Evolutionary conservation across 257 asterid species (phyloP).

Genomic region (Nicotiana sylvestris): DNA sequence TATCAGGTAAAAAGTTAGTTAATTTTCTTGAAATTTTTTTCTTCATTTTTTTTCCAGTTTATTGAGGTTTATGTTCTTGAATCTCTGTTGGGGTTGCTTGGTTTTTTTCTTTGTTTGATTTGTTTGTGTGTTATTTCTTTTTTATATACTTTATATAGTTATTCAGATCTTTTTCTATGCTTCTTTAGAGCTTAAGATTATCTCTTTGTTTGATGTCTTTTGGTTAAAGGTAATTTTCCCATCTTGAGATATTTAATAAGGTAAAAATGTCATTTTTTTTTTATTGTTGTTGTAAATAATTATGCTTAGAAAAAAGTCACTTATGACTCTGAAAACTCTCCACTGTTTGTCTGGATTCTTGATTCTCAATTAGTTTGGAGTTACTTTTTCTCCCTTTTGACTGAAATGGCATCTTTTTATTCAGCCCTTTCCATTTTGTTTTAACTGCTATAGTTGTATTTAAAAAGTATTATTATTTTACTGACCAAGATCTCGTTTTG

Average conservation of each 20-base stretch:
- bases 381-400: constrained; percentile 17
- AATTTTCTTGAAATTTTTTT: constrained; percentile 8
- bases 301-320: constrained; percentile 1
- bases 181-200: not conserved
- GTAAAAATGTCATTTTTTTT: not conserved
- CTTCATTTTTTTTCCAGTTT: not conserved
- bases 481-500: constrained; percentile 19
- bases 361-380: constrained; percentile 33
- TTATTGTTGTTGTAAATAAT: constrained; percentile 3
- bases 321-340: constrained; percentile 16
- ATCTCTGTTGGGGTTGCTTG: constrained; percentile 10
- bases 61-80: not conserved
- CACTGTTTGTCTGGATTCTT: constrained; percentile 29
- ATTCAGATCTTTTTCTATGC: constrained; percentile 3
- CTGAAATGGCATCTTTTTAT: constrained; percentile 25
- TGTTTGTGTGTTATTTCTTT: not conserved
- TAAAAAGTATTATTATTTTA: not conserved
- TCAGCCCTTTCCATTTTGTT: constrained; percentile 11
- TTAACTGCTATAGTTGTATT: not conserved
- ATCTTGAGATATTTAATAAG: not conserved
- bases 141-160: not conserved
- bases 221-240: not conserved
- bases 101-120: not conserved
- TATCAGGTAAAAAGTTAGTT: constrained; percentile 28
- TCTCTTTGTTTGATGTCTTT: not conserved